Evolutionary conservation across 2,329 filamentous ascomycete species (phyloP).

Genomic region (Colletotrichum endophyticum): DNA sequence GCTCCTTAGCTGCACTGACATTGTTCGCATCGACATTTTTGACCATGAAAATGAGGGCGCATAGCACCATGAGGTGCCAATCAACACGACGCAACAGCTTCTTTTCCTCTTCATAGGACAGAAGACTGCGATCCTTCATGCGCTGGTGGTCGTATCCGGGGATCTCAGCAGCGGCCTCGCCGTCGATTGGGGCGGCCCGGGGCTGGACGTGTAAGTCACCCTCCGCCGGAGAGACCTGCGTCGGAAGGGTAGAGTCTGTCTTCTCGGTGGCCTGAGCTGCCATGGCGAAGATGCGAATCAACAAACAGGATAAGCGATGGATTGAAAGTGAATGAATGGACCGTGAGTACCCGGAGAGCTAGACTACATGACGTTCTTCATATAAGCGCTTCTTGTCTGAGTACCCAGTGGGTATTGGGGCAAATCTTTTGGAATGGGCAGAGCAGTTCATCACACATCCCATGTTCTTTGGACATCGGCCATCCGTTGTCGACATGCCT

Average conservation of each 20-base stretch:
- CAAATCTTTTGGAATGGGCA: neutral
- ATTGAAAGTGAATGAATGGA: neutral
- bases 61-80: slow-evolving; percentile 28
- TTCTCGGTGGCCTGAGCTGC: neutral
- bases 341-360: neutral
- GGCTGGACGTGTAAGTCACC: neutral
- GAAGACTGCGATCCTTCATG: neutral
- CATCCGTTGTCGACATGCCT: neutral
- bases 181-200: neutral
- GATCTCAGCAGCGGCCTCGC: neutral
- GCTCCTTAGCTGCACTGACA: slow-evolving; percentile 6
- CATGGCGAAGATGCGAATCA: neutral
- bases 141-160: neutral
- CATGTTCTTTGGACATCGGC: neutral
- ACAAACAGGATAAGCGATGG: neutral
- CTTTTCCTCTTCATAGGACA: slow-evolving; percentile 26
- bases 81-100: slow-evolving; percentile 27
- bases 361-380: neutral
- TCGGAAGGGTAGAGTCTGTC: neutral
- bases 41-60: slow-evolving; percentile 43
- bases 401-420: neutral
- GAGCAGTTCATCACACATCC: neutral
- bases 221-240: neutral
- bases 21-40: slow-evolving; percentile 44
- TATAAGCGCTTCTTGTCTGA: neutral